A percentile compares a stretch with the other conserved stretches of the same genome.
Conservation (phyloP, 441 rosid genomes). For the Gossypium davidsonii region DNA sequence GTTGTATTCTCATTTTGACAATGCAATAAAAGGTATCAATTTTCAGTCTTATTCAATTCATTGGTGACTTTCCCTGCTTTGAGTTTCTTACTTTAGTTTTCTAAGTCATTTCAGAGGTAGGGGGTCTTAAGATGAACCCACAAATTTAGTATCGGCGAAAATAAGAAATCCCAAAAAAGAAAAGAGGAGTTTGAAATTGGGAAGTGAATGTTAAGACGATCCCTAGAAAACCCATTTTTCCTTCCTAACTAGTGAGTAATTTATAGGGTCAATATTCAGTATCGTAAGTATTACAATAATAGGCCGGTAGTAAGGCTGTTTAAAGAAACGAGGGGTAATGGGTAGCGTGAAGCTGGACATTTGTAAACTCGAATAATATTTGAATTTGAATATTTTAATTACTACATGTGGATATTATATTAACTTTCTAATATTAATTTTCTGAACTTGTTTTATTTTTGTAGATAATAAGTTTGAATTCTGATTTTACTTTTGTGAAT, state of each 20-base stretch:
- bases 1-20: neutral
- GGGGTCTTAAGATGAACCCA: too few species aligned
- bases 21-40: neutral
- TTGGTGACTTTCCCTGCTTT: constrained; percentile 5
- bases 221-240: neutral
- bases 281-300: too few species aligned
- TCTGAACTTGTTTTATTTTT: too few species aligned
- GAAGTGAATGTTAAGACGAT: neutral
- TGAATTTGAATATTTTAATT: too few species aligned
- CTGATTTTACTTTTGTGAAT: neutral
- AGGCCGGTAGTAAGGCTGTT: neutral
- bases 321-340: neutral
- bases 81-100: neutral
- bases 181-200: neutral
- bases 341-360: too few species aligned
- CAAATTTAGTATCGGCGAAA: neutral
- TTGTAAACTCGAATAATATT: too few species aligned
- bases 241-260: too few species aligned
- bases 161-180: neutral
- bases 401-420: too few species aligned
- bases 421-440: too few species aligned
- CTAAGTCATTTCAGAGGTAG: neutral
- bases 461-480: neutral
- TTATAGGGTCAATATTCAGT: too few species aligned
- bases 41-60: neutral